phyloP scores from a whole-genome alignment of 257 asterid species.

The Echium plantagineum region DNA sequence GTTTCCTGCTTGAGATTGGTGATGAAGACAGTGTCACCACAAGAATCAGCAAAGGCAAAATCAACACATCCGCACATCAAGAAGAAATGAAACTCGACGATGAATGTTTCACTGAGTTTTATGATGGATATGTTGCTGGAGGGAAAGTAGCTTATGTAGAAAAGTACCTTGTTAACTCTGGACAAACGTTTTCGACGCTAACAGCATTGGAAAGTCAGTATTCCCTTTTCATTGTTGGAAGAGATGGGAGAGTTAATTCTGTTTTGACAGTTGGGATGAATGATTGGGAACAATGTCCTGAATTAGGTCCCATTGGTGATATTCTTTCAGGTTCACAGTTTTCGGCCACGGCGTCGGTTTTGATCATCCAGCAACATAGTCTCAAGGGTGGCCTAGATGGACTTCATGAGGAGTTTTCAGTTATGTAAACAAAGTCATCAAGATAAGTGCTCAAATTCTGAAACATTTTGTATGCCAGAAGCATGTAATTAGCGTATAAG shows the following conservation, averaged over 20 bases:
- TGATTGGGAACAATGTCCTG: conserved; percentile 97
- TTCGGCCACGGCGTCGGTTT: conserved; percentile 64
- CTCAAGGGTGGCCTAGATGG: conserved; percentile 82
- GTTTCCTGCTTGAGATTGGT: conserved; percentile 60
- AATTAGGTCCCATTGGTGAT: conserved; percentile 86
- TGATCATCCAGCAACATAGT: conserved; percentile 78
- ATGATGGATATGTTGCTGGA: conserved; percentile 70
- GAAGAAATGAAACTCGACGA: conserved; percentile 89
- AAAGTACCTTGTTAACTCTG: conserved; percentile 75
- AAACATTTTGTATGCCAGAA: too few species aligned
- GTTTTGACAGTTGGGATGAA: conserved; percentile 83
- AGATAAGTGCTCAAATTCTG: too few species aligned
- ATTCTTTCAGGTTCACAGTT: conserved; percentile 82
- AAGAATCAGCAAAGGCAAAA: conserved; percentile 54
- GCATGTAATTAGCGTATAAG: too few species aligned
- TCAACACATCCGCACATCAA: conserved; percentile 56
- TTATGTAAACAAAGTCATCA: conserved; percentile 33
- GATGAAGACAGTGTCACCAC: conserved; percentile 42
- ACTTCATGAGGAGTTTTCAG: conserved; percentile 74
- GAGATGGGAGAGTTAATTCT: conserved; percentile 76
- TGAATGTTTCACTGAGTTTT: conserved; percentile 78
- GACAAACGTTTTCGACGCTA: conserved; percentile 71
- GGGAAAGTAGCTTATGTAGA: conserved; percentile 87
- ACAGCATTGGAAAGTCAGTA: conserved; percentile 80
- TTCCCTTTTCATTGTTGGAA: conserved; percentile 72